Conservation (phyloP, 1,284 basidiomycete genomes). For the Mrakiaceae sp. region DNA sequence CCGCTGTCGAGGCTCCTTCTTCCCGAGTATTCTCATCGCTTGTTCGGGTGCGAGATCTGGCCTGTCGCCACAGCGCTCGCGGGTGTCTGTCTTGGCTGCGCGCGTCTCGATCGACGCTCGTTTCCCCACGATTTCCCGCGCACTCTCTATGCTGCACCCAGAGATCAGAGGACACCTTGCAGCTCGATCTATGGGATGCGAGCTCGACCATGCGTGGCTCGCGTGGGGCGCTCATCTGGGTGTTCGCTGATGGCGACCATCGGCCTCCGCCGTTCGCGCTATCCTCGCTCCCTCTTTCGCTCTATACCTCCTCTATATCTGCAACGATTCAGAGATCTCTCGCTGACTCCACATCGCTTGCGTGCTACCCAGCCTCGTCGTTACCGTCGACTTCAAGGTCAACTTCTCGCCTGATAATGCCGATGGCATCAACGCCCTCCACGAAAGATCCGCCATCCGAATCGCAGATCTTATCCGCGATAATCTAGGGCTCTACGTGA, state of each 20-base stretch:
- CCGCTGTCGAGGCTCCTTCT: too few relatives aligned
- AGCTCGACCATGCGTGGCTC: background rate
- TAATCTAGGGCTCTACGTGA: conserved; percentile 81
- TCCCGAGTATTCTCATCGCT: too few relatives aligned
- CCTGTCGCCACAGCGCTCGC: too few relatives aligned
- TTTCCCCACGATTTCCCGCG: too few relatives aligned
- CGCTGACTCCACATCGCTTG: background rate
- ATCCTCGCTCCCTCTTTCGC: conserved; percentile 20
- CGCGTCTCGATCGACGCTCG: too few relatives aligned
- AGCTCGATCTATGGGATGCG: too few relatives aligned
- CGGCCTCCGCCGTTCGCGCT: background rate
- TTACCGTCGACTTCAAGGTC: conserved; percentile 46
- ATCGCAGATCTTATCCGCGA: conserved; percentile 60
- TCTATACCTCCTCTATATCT: conserved; percentile 32
- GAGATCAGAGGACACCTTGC: too few relatives aligned
- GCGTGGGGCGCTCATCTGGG: conserved; percentile 47
- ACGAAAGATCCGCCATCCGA: conserved; percentile 67
- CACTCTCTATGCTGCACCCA: too few relatives aligned
- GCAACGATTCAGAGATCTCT: conserved; percentile 19
- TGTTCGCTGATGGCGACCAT: conserved; percentile 43
- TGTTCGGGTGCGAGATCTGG: too few relatives aligned
- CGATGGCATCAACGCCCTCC: conserved; percentile 60
- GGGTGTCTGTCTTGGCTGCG: too few relatives aligned
- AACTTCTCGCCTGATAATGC: conserved; percentile 59
- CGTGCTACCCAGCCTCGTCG: background rate